Evolutionary conservation across 2,329 filamentous ascomycete genomes (phyloP).

Genomic region (Aureobasidium uvarum): DNA sequence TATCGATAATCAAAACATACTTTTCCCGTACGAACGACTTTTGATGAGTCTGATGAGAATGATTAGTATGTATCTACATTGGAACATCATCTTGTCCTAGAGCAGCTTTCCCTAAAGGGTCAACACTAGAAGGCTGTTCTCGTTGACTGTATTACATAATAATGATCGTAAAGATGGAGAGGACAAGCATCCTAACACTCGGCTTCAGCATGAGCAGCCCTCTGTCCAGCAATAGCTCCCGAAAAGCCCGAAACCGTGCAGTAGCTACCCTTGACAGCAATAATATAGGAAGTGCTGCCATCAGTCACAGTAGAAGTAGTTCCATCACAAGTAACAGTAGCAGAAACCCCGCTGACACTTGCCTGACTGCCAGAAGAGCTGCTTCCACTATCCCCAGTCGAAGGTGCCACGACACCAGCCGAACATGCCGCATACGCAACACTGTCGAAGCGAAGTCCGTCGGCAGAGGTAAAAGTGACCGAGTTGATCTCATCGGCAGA

Average conservation of each 20-base stretch:
- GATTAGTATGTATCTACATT: no score
- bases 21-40: no score
- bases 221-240: constrained; percentile 14
- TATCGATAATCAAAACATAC: no score
- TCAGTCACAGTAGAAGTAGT: neutral
- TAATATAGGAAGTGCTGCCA: neutral
- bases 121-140: neutral
- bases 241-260: neutral
- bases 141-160: no score
- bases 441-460: neutral
- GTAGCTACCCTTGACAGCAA: neutral
- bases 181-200: neutral
- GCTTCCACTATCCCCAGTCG: neutral
- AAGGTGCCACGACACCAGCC: constrained; percentile 1
- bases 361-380: constrained; percentile 10
- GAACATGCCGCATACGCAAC: constrained; percentile 8
- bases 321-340: constrained; percentile 6
- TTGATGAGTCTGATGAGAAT: no score
- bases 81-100: neutral
- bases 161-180: neutral
- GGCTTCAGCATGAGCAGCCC: constrained; percentile 10
- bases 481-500: constrained; percentile 13
- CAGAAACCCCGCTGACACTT: neutral
- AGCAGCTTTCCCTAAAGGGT: neutral
- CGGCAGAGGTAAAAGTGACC: neutral